phyloP scores from a whole-genome alignment of 768 basidiomycete species.

The Candolleomyces eurysporus region DNA sequence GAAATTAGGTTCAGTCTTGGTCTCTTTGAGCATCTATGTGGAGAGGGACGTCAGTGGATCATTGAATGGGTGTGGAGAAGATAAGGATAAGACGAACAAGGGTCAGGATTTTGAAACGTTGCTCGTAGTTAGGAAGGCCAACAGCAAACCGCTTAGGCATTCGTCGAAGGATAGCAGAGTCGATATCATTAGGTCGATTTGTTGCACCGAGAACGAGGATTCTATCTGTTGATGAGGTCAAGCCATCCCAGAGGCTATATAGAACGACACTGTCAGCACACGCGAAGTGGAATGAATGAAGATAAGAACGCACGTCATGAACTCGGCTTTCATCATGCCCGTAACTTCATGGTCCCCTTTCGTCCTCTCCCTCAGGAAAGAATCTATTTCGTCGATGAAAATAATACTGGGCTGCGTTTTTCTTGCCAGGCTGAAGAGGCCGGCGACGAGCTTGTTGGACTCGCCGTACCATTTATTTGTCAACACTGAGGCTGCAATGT shows the following conservation, averaged over 20 bases:
- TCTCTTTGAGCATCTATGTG: conserved; percentile 83
- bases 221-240: conserved; percentile 75
- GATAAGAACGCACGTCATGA: conserved; percentile 70
- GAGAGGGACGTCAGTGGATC: neutral
- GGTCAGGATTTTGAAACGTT: conserved; percentile 79
- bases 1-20: conserved; percentile 62
- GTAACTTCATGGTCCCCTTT: conserved; percentile 95
- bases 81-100: conserved; percentile 48
- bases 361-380: conserved; percentile 85
- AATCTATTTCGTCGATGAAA: conserved; percentile 99
- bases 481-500: conserved; percentile 45
- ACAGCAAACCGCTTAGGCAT: conserved; percentile 97
- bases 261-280: neutral
- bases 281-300: neutral
- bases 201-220: conserved; percentile 94
- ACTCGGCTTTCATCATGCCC: conserved; percentile 97
- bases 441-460: conserved; percentile 91
- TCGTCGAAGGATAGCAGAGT: conserved; percentile 83
- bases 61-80: neutral
- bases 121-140: conserved; percentile 71
- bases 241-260: conserved; percentile 89
- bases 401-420: conserved; percentile 96
- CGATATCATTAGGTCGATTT: conserved; percentile 91
- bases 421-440: conserved; percentile 87
- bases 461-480: conserved; percentile 52